Percentiles rank a stretch among this genome's conserved stretches.
Evolutionary conservation across 306 rosid species (phyloP).

Genomic region (Morella rubra): DNA sequence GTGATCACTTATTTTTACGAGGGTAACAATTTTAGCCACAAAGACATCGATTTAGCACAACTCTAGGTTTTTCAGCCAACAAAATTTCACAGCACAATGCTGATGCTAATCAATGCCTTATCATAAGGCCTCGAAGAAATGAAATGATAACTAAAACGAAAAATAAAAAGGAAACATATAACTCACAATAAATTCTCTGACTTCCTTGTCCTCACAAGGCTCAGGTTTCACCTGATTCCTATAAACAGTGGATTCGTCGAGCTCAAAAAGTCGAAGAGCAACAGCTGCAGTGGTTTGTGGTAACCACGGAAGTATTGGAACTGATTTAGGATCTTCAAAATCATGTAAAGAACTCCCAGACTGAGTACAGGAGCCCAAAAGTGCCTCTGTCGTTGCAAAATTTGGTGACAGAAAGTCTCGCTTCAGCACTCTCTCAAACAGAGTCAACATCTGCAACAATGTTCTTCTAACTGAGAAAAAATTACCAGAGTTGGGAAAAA

Average conservation of each 20-base stretch:
- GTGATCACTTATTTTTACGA: background rate
- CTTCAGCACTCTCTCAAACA: conserved; percentile 64
- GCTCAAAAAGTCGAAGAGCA: conserved; percentile 77
- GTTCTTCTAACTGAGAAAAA: conserved; percentile 23
- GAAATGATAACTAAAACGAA: conserved; percentile 2
- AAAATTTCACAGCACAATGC: background rate
- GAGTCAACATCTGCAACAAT: conserved; percentile 63
- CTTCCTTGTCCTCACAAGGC: conserved; percentile 50
- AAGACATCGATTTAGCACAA: background rate
- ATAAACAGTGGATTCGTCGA: conserved; percentile 70
- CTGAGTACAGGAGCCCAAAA: conserved; percentile 53
- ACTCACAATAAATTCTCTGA: conserved; percentile 54
- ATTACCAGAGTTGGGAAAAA: background rate
- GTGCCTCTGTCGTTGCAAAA: conserved; percentile 67
- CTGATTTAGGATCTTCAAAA: conserved; percentile 45
- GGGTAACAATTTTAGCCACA: background rate
- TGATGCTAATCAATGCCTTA: background rate
- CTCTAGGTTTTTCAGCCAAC: background rate
- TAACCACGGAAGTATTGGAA: conserved; percentile 83
- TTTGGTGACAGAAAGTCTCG: conserved; percentile 70
- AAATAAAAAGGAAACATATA: conserved; percentile 1
- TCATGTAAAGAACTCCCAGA: conserved; percentile 36
- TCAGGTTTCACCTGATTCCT: conserved; percentile 53
- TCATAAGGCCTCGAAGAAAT: background rate
- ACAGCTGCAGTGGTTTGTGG: conserved; percentile 87